Conservation (phyloP, 2,329 filamentous ascomycete species). For the Verticillium tricorpus region DNA sequence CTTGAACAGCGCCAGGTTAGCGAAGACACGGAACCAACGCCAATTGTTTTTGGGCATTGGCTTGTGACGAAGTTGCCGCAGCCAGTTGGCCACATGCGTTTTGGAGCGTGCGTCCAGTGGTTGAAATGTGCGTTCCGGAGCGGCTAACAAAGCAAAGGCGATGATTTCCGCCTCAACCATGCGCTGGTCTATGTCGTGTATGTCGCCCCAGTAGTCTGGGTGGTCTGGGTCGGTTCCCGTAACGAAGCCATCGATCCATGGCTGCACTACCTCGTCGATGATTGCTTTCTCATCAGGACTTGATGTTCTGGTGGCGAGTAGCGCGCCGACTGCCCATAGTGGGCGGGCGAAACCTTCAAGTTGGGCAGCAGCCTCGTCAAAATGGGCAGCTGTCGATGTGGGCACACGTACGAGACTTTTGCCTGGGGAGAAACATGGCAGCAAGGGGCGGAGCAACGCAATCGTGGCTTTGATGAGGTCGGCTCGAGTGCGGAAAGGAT, state of each 20-base stretch:
- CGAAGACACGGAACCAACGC: conserved; percentile 40
- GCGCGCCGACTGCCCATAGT: conserved; percentile 26
- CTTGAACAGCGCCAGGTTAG: conserved; percentile 33
- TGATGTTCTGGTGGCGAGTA: conserved; percentile 23
- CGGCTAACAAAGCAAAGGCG: conserved; percentile 40
- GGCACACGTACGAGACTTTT: conserved; percentile 31
- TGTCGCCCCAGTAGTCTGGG: conserved; percentile 41
- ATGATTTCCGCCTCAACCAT: conserved; percentile 53
- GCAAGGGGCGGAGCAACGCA: conserved; percentile 28
- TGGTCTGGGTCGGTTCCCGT: conserved; percentile 27
- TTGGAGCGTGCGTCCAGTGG: conserved; percentile 22
- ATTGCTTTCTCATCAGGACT: not conserved
- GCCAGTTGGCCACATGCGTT: conserved; percentile 30
- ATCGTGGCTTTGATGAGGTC: conserved; percentile 29
- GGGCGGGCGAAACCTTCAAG: conserved; percentile 40
- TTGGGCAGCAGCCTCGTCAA: conserved; percentile 39
- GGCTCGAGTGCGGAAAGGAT: conserved; percentile 26
- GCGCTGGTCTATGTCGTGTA: conserved; percentile 41
- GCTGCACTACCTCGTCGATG: conserved; percentile 10
- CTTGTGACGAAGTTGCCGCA: conserved; percentile 32
- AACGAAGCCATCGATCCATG: conserved; percentile 26
- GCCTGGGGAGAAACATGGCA: conserved; percentile 24
- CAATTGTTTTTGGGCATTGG: conserved; percentile 37
- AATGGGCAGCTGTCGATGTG: conserved; percentile 31
- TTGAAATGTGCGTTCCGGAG: conserved; percentile 30